phyloP scores from a whole-genome alignment of 805 yeast genomes.

The Nakazawaea siamensis region DNA sequence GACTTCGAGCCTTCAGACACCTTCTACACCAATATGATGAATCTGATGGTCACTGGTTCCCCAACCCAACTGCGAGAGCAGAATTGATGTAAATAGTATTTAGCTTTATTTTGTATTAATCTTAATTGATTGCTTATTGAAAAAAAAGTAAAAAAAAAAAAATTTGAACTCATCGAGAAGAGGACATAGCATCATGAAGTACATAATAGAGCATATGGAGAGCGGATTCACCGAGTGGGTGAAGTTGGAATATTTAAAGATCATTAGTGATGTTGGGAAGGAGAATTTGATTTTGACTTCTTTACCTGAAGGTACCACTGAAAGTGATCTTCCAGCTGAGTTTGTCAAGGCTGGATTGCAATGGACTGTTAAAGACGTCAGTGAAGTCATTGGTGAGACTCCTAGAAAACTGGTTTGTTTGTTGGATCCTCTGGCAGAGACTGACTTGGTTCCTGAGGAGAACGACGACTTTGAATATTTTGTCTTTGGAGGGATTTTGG shows the following conservation, averaged over 20 bases:
- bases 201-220: constrained; percentile 96
- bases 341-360: constrained; percentile 57
- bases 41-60: too few relatives aligned
- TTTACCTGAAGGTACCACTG: constrained; percentile 55
- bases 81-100: too few relatives aligned
- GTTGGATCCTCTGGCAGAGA: constrained; percentile 80
- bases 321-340: constrained; percentile 52
- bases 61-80: too few relatives aligned
- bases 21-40: too few relatives aligned
- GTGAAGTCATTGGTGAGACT: constrained; percentile 34
- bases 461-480: constrained; percentile 66
- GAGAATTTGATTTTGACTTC: constrained; percentile 73
- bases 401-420: constrained; percentile 57
- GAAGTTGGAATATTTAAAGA: constrained; percentile 73
- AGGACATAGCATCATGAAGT: constrained; percentile 51
- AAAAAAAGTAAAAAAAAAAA: neutral
- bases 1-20: too few relatives aligned
- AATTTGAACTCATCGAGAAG: neutral
- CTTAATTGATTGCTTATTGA: too few relatives aligned
- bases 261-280: constrained; percentile 74
- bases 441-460: constrained; percentile 70
- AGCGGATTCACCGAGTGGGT: constrained; percentile 97
- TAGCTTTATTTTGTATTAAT: too few relatives aligned
- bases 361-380: constrained; percentile 75
- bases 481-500: constrained; percentile 93